Base-by-base conservation (phyloP, 2,329 filamentous ascomycete genomes). In the Xylaria sp. region DNA sequence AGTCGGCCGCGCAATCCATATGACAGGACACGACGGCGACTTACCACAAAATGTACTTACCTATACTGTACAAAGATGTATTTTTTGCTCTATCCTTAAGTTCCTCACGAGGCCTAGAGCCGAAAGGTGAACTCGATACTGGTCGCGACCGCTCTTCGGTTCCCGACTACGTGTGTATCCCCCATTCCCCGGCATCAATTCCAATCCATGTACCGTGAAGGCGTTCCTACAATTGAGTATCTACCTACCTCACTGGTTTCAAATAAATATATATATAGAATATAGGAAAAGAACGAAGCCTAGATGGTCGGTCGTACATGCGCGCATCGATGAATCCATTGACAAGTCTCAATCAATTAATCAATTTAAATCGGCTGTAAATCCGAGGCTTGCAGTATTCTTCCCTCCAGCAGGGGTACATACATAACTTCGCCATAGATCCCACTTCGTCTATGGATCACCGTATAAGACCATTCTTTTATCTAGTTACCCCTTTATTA, bases 41-140 rank as follows among this genome's bases (percentile, higher is more conserved):
- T n/a, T 50, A 47, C 31, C 33, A 51, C 20, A 49, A n/a, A 47
- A 53, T 15, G 25, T 58, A 29, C 22, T 31, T 20, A 33, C 29
- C 20, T 31, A 61, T 45, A 57, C 38, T 70, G 68, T 70, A 70
- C 61, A 68, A 68, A 66, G 39, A 11, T 68, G 64, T 67, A 63
- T 36, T 61, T 56, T 51, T 38, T 38, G 13, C 56, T 38, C 15
- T 55, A 17, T 65, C 20, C 31, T 38, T 45, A 39, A 15, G 33
- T 54, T 1, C 25, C 29, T 53, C 2, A 10, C 42, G n/a, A 11
- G 6, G n/a, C 17, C 5, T 13, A 5, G 5, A 2, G 9, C 5
- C 27, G 17, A 51, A n/a, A 20, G 31, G 27, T 20, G 17, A 51
- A 20, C 10, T 33, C 7, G 17, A 51, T 11, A 36, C 17, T 20